Percentiles rank a stretch among this genome's conserved stretches.
These are phyloP conservation scores for Cochlearia excelsa DNA, from an alignment of 345 rosid species.

Conservation along the genomic window DNA sequence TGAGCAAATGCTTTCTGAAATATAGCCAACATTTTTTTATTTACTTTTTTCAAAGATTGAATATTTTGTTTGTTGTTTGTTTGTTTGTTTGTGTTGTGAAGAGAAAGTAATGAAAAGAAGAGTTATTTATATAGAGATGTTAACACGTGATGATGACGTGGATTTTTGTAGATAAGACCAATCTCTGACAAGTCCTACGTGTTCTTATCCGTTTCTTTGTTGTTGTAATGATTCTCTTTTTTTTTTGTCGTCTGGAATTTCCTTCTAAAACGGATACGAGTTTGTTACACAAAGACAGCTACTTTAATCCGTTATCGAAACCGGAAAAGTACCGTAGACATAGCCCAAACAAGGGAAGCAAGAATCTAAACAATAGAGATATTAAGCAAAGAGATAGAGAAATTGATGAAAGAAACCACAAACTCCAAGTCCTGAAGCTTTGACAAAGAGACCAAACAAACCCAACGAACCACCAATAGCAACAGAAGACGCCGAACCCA, in stretches of 20 bases:
- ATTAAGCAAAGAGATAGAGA: too few relatives aligned
- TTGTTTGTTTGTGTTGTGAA: neutral
- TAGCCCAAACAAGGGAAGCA: too few relatives aligned
- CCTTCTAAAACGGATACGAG: too few relatives aligned
- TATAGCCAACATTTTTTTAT: slow-evolving; percentile 70
- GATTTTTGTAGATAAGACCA: slow-evolving; percentile 32
- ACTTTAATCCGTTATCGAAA: too few relatives aligned
- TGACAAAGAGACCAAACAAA: too few relatives aligned
- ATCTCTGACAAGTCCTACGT: slow-evolving; percentile 33
- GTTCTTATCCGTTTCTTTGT: slow-evolving; percentile 34
- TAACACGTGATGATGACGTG: slow-evolving; percentile 17
- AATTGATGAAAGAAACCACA: too few relatives aligned
- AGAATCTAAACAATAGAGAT: too few relatives aligned
- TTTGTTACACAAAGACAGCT: too few relatives aligned
- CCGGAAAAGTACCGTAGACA: too few relatives aligned
- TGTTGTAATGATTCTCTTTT: neutral
- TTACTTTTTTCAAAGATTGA: neutral
- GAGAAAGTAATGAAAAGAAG: neutral
- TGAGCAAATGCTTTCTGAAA: slow-evolving; percentile 71
- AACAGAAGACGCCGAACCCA: too few relatives aligned
- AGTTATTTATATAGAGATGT: slow-evolving; percentile 7
- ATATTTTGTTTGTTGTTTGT: neutral
- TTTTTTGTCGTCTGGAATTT: neutral
- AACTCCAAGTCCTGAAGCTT: too few relatives aligned
- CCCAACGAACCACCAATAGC: too few relatives aligned